Evolutionary conservation across 805 yeast genomes (phyloP).

Genomic region (Cyberlindnera lachancei): DNA sequence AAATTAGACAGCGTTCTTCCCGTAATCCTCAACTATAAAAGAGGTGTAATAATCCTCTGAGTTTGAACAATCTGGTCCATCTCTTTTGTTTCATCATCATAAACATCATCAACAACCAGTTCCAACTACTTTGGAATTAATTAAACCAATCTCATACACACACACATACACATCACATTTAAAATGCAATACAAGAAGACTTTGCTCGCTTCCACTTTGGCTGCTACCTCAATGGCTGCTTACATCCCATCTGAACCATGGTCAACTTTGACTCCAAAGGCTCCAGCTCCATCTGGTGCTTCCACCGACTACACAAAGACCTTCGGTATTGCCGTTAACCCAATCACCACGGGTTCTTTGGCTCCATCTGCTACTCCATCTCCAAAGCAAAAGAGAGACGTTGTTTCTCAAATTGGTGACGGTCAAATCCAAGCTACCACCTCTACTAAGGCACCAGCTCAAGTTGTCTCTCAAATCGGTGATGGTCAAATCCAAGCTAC

Average conservation of each 20-base stretch:
- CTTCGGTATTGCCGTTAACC: constrained; percentile 37
- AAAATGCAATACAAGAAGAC: constrained; percentile 38
- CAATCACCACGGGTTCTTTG: constrained; percentile 25
- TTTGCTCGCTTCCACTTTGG: constrained; percentile 35
- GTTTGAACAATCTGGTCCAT: too few relatives aligned
- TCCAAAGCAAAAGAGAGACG: constrained; percentile 28
- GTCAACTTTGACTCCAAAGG: constrained; percentile 36
- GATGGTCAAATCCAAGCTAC: constrained; percentile 36
- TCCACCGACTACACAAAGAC: constrained; percentile 30
- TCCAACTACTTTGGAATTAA: neutral
- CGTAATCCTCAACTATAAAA: constrained; percentile 2
- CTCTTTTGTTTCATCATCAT: neutral
- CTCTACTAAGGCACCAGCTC: constrained; percentile 19
- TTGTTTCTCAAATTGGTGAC: constrained; percentile 46
- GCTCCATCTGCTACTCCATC: constrained; percentile 21
- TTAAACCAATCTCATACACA: constrained; percentile 1
- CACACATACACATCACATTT: neutral
- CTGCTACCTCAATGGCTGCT: constrained; percentile 47
- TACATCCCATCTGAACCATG: constrained; percentile 53
- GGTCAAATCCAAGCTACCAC: constrained; percentile 52
- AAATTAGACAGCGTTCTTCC: neutral
- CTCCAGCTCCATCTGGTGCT: constrained; percentile 31
- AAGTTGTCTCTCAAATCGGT: constrained; percentile 33
- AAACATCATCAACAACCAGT: neutral
- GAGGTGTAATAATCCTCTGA: too few relatives aligned